Evolutionary conservation across 2,329 filamentous ascomycete species (phyloP), one percentile per base, ranked within the genome.

Genomic region (Macroventuria anomochaeta): DNA sequence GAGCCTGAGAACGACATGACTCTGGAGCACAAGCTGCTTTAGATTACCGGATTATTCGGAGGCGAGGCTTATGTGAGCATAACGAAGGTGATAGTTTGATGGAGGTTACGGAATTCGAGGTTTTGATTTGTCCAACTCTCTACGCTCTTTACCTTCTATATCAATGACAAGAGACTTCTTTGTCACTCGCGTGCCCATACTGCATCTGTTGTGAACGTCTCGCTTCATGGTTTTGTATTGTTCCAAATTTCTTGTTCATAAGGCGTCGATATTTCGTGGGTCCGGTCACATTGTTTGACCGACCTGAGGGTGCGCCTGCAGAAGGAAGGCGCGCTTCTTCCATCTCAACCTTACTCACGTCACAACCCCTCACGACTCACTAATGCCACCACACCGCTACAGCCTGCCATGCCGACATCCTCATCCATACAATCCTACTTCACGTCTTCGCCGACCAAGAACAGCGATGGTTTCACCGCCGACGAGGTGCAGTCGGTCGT

Each of bases 1-100:
- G 91, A 97, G 83, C 95, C 95, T 13, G 95, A 99, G 85, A 95
- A 88, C 53, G 95, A 99, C 76, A 99, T 99, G 95, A 97, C 93
- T 33, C 85, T 97, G 46, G 95, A 99, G 85, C 93, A 97, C 83
- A 99, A 97, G 87, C 85, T 97, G 61, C 93, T 97, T 75, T 74
- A 71, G 52, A 34, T 23, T 33, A 1, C 3, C 7, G n/a, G 7
- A 33, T 11, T n/a, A 4, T 7, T 8, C 12, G n/a, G 6, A n/a
- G 28, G 7, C 7, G 10, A 13, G 32, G n/a, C 33, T 28, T 2
- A 20, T 31, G 28, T 3, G 15, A 38, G 17, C 7, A 6, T 15
- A 15, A 11, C n/a, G 39, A 3, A 12, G 17, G 32, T 23, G 12
- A 21, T 13, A 13, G 15, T n/a, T 15, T 23, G 13, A 17, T 31